Base-by-base conservation (phyloP, 345 rosid genomes). In the Stellera chamaejasme region DNA sequence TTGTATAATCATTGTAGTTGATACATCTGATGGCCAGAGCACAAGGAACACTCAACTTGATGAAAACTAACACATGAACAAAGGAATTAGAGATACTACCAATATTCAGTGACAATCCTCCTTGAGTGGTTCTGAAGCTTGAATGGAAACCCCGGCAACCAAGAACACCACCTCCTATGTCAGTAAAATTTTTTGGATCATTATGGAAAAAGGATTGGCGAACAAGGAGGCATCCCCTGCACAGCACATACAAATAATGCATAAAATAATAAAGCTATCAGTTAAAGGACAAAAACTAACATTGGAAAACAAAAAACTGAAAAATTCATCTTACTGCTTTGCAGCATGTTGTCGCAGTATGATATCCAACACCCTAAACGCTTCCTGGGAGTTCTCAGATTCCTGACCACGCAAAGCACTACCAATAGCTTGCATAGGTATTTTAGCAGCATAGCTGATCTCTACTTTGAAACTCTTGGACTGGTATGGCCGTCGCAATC, bases 221-320 rank as follows among this genome's bases (percentile, higher is more conserved):
- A 39, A 88, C 98, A 59, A 92, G 89, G 23, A 92, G 89, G 74
- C 99, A 93, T 49, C 97, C 96, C 75, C 97, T 93, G 67, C 39
- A 32, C 58, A 8, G 61, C 23, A 56, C 47, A 8, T 8, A 13
- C 26, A 55, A 66, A n/a, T 1, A 12, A 42, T n/a, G 19, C 12
- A 62, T 26, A 45, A 41, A 39, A 54, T 3, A 32, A 32, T 8
- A 16, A 13, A 39, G 10, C 19, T 32, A 45, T 11, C 7, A 3
- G 10, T 13, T 0, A 13, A 52, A 45, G 28, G 19, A 32, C 39
- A 2, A 23, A 49, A 57, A 46, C 19, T 19, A 1, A 32, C 2
- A 9, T 41, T 48, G 1, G 10, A 5, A 49, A 10, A 55, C 43
- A 46, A 48, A 27, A 11, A 7, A 5, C 36, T 0, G 2, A 49